Percentiles rank a stretch among this genome's conserved stretches.
Evolutionary conservation across 805 yeast species (phyloP).

Genomic region (Komagataella pastoris): DNA sequence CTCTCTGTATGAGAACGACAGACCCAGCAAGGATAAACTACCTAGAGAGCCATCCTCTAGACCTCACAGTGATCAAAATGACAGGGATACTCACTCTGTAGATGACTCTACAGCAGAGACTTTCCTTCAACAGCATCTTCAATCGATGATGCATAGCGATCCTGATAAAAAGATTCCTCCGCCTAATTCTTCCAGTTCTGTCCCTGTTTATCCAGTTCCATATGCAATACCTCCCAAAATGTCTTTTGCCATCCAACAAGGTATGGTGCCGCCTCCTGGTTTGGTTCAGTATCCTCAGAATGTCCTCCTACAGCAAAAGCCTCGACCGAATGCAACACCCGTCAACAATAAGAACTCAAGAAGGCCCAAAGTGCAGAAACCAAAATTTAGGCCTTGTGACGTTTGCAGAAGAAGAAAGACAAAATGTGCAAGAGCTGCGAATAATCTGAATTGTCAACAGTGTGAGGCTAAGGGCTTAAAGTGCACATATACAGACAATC

Average conservation of each 20-base stretch:
- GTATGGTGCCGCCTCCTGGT: not conserved
- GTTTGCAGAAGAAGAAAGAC: slow-evolving; percentile 73
- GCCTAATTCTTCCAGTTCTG: not conserved
- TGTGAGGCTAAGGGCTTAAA: slow-evolving; percentile 63
- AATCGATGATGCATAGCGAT: not conserved
- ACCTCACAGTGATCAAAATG: not conserved
- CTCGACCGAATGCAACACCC: not conserved
- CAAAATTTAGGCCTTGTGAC: slow-evolving; percentile 59
- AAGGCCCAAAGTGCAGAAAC: not conserved
- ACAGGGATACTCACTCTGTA: not conserved
- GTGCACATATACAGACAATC: slow-evolving; percentile 52
- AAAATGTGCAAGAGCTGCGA: slow-evolving; percentile 61
- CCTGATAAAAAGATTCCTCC: not conserved
- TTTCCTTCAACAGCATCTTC: not conserved
- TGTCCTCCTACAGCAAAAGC: not conserved
- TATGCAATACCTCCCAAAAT: not conserved
- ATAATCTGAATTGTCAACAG: slow-evolving; percentile 51
- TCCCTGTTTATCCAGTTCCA: not conserved
- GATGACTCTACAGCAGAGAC: not conserved
- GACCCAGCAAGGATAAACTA: not conserved
- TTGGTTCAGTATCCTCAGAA: not conserved
- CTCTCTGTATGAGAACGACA: not conserved
- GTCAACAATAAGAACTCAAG: not conserved
- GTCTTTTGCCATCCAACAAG: not conserved
- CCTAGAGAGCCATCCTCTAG: not conserved